A percentile compares a stretch with the other conserved stretches of the same genome.
Conservation (phyloP, 495 filamentous ascomycete species). For the Trypethelium eluteriae region DNA sequence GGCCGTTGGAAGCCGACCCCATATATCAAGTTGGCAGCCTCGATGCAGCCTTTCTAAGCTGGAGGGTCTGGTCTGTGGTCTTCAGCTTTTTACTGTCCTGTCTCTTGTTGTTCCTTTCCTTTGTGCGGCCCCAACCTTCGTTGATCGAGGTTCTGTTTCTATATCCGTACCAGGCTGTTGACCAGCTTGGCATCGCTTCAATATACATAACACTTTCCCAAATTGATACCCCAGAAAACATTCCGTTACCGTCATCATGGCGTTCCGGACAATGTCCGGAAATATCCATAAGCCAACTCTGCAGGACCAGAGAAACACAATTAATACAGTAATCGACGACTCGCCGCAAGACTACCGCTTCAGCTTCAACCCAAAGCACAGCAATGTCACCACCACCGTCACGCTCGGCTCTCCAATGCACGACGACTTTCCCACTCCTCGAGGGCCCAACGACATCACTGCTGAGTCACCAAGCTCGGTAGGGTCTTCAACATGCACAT, state of each 20-base stretch:
- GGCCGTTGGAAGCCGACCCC: not conserved
- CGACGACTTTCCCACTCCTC: conserved; percentile 55
- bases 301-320: conserved; percentile 55
- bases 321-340: conserved; percentile 32
- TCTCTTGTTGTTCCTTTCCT: conserved; percentile 9
- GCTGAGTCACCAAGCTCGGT: conserved; percentile 43
- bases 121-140: conserved; percentile 25
- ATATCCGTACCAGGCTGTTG: conserved; percentile 23
- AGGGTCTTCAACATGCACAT: conserved; percentile 24
- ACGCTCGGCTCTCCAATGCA: conserved; percentile 43
- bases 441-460: conserved; percentile 47
- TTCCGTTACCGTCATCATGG: conserved; percentile 43
- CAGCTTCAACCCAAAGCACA: conserved; percentile 16
- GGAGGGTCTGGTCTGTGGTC: conserved; percentile 5
- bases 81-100: not conserved
- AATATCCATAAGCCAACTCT: conserved; percentile 53
- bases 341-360: conserved; percentile 22
- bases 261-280: conserved; percentile 51
- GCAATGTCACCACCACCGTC: conserved; percentile 16
- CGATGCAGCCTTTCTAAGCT: conserved; percentile 6
- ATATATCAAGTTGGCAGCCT: conserved; percentile 11
- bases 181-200: conserved; percentile 18
- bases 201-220: not conserved
- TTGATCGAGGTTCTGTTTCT: conserved; percentile 33
- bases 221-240: conserved; percentile 6